phyloP scores from a whole-genome alignment of 1,284 basidiomycete genomes.

The Apiotrichum gamsii region DNA sequence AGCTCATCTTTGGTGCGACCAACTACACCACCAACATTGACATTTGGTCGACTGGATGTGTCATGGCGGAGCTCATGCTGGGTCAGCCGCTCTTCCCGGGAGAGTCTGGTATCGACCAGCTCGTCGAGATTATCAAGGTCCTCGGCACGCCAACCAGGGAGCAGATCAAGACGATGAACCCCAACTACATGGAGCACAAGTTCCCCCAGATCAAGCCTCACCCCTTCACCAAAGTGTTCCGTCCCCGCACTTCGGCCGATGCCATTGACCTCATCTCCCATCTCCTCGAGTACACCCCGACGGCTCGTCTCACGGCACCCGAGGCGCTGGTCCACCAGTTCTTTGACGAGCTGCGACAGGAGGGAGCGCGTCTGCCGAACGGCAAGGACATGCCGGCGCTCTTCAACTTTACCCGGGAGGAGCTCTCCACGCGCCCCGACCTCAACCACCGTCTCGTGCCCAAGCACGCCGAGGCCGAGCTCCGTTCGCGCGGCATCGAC shows the following conservation, averaged over 20 bases:
- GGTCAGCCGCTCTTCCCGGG: constrained; percentile 98
- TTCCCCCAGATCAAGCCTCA: constrained; percentile 99
- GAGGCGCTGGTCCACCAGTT: constrained; percentile 94
- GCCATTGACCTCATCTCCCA: constrained; percentile 94
- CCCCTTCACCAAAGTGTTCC: constrained; percentile 96
- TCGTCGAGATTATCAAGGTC: constrained; percentile 99
- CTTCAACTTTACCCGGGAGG: constrained; percentile 95
- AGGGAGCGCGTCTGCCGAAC: constrained; percentile 90
- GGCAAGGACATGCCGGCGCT: constrained; percentile 90
- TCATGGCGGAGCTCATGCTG: constrained; percentile 99
- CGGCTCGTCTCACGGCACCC: constrained; percentile 69
- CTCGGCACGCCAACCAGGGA: constrained; percentile 96
- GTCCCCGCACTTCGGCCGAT: constrained; percentile 90
- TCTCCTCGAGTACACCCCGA: constrained; percentile 94
- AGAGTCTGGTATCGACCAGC: constrained; percentile 98
- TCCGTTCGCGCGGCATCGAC: constrained; percentile 77
- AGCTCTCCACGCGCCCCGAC: constrained; percentile 92
- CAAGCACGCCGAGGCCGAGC: constrained; percentile 77
- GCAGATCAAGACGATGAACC: constrained; percentile 99
- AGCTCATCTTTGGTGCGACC: constrained; percentile 98
- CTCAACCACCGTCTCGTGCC: constrained; percentile 87
- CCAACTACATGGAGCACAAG: constrained; percentile 99
- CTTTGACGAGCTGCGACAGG: constrained; percentile 90
- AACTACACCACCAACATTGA: constrained; percentile 99
- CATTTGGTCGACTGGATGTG: constrained; percentile 99